Base-by-base conservation (phyloP, 2,329 filamentous ascomycete species). In the Beauveria sp. region DNA sequence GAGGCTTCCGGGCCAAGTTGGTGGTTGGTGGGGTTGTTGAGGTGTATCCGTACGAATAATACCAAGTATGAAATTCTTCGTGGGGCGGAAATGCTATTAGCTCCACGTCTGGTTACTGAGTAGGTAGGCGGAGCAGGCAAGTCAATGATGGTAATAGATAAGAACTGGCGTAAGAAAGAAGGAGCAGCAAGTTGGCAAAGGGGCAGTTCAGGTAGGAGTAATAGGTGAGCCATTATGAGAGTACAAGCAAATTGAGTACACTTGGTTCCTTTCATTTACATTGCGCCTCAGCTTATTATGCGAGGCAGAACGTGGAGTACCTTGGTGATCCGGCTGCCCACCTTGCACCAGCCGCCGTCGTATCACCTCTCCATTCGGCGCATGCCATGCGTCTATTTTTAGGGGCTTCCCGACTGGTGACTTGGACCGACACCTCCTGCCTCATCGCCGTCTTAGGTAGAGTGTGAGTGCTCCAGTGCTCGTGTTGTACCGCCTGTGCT, bases 321-420 rank as follows among this genome's bases (percentile, higher is more conserved):
- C 16, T 43, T 26, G 10, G 44, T 47, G 46, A 28, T 3, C 16
- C 3, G 26, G 24, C 47, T 24, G 24, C 47, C 24, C 24, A 30
- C 22, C 10, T 18, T 43, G 9, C 44, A 14, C 34, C 34, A 37
- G 20, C 20, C n/a, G n/a, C 24, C 47, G 10, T 44, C 24, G 22
- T 44, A 55, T 43, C 52, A 30, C 44, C 24, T 3, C 55, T 41
- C 34, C 20, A 41, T 7, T 37, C 12, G 24, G 52, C 20, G 43
- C 26, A 26, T 26, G 9, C 54, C 20, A 41, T 26, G 7, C 55
- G 14, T 50, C 55, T 57, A 57, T 57, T 57, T 57, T 57, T 57
- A 57, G 55, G 30, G 55, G 30, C 34, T 30, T 9, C 40, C 26
- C 26, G 53, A 30, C 53, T 55, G 28, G n/a, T 37, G 14, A 30